Conservation (phyloP, 192 early-diverging fungal genomes). For the Cetraspora pellucida region DNA sequence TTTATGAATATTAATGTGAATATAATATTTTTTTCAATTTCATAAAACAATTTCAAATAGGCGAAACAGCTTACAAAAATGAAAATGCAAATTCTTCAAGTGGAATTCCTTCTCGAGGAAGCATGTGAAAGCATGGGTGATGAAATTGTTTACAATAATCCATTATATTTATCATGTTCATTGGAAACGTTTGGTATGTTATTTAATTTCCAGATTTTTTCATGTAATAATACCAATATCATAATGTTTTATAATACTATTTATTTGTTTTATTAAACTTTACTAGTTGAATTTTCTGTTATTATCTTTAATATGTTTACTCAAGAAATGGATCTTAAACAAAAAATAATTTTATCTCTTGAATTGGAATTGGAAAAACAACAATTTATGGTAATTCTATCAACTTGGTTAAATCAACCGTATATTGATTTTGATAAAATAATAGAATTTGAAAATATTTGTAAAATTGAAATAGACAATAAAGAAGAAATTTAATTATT, state of each 20-base stretch:
- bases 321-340: conserved; percentile 28
- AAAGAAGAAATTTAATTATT: background rate
- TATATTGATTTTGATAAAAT: conserved; percentile 36
- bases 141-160: conserved; percentile 38
- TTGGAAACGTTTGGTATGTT: conserved; percentile 41
- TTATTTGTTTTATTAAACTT: background rate
- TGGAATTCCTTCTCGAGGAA: conserved; percentile 47
- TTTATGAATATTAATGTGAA: background rate
- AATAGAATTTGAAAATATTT: conserved; percentile 46
- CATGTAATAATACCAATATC: background rate
- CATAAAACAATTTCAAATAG: conserved; percentile 21
- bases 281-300: conserved; percentile 8
- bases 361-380: conserved; percentile 32
- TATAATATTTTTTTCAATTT: background rate
- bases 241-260: background rate
- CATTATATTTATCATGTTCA: conserved; percentile 43
- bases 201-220: background rate
- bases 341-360: background rate
- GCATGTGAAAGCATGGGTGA: conserved; percentile 44
- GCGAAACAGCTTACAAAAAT: conserved; percentile 45
- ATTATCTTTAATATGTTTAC: conserved; percentile 24
- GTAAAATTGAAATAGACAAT: conserved; percentile 38
- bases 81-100: conserved; percentile 43
- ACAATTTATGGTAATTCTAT: conserved; percentile 47
- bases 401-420: conserved; percentile 50